phyloP scores from a whole-genome alignment of 2,329 filamentous ascomycete species.

The Hysterium pulicare region DNA sequence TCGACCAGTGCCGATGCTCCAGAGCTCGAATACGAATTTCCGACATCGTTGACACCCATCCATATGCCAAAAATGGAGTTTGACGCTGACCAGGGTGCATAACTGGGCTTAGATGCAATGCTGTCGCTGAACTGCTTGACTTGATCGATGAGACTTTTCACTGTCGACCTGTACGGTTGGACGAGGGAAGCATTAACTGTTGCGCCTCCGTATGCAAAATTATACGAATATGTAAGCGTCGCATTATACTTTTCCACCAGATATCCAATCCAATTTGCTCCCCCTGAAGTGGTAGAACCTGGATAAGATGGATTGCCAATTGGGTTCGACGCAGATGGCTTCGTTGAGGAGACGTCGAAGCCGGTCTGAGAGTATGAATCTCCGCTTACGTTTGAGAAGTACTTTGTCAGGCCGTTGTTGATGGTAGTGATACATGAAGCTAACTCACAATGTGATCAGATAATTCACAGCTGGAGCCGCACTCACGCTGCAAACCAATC shows the following conservation, averaged over 20 bases:
- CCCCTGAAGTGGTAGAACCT: conserved; percentile 17
- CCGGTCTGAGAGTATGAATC: conserved; percentile 21
- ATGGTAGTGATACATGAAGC: no score
- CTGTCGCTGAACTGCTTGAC: conserved; percentile 15
- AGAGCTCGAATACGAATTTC: conserved; percentile 13
- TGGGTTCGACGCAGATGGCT: conserved; percentile 17
- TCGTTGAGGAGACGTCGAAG: conserved; percentile 13
- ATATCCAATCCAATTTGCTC: conserved; percentile 19
- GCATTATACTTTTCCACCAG: conserved; percentile 17
- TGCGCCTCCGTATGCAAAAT: conserved; percentile 20
- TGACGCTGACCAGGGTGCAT: conserved; percentile 11
- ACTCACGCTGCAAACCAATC: background rate
- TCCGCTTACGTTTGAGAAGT: conserved; percentile 15
- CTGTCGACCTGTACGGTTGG: conserved; percentile 11
- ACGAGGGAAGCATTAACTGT: conserved; percentile 19
- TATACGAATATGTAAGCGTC: conserved; percentile 12
- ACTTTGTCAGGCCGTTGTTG: no score
- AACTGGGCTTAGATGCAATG: conserved; percentile 11
- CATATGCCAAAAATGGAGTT: conserved; percentile 16
- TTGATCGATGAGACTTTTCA: conserved; percentile 18
- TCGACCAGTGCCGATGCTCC: conserved; percentile 21
- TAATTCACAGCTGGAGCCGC: conserved; percentile 5
- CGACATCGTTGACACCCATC: conserved; percentile 23
- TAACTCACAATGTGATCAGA: conserved; percentile 10
- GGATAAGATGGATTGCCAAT: conserved; percentile 19